Percentiles rank a stretch among this genome's conserved stretches.
phyloP scores from a whole-genome alignment of 441 rosid species.

The Arabidopsis lyrata region DNA sequence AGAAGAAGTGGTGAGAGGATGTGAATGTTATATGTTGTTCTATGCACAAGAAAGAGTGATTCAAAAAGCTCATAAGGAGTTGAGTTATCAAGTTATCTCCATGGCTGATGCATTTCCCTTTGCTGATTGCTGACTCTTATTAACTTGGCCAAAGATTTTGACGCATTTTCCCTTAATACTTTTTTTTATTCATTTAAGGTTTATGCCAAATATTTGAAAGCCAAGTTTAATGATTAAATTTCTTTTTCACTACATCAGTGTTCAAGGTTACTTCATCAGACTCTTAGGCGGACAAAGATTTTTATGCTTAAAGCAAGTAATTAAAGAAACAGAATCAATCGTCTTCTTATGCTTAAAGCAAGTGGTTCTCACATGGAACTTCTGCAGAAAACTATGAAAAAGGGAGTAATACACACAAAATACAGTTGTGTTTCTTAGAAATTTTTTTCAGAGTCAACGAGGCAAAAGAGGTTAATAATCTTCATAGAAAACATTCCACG shows the following conservation, averaged over 20 bases:
- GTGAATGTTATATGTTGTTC: constrained; percentile 86
- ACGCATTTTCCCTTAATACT: constrained; percentile 41
- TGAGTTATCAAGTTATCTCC: constrained; percentile 46
- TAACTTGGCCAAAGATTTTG: constrained; percentile 42
- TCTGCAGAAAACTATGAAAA: constrained; percentile 4
- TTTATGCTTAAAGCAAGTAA: neutral
- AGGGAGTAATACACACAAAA: neutral
- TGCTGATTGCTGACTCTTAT: constrained; percentile 38
- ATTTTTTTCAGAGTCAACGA: neutral
- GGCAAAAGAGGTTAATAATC: neutral
- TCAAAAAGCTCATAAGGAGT: constrained; percentile 64
- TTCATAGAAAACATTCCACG: constrained; percentile 7
- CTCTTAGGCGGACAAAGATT: neutral
- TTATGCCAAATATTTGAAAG: constrained; percentile 41
- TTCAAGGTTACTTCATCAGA: neutral
- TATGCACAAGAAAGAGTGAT: constrained; percentile 77
- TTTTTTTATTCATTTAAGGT: constrained; percentile 40
- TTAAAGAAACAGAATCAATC: constrained; percentile 3
- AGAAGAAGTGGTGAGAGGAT: constrained; percentile 78
- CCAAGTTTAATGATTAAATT: constrained; percentile 30
- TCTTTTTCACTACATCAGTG: constrained; percentile 1
- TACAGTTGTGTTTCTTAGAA: constrained; percentile 2
- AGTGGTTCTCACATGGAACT: neutral
- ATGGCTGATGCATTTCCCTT: constrained; percentile 45
- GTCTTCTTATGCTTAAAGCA: neutral